Base-by-base conservation (phyloP, 495 filamentous ascomycete species). In the Penicillium turbatum region DNA sequence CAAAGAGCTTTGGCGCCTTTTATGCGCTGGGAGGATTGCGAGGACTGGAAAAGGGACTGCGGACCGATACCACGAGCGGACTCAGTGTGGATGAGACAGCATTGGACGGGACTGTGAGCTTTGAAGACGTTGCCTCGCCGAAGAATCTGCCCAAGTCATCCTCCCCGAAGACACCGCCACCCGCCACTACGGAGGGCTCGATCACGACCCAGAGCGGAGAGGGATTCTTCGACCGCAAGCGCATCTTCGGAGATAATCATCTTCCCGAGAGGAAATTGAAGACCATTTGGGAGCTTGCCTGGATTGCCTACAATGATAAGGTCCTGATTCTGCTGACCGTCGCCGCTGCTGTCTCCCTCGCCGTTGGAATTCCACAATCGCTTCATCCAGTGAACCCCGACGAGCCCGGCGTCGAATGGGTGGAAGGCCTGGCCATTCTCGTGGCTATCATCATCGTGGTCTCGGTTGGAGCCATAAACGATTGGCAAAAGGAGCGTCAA, bases 261-360 rank as follows among this genome's bases (percentile, higher is more conserved):
- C 69, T 95, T 10, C 89, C 89, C 0, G 82, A 82, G 55, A 81
- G 80, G 55, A 90, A 88, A 62, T 65, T 83, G 9, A 91, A 90
- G 60, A 81, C 77, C 26, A 83, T 93, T 43, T 82, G 85, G 57
- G 72, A 82, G 59, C 70, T 92, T 16, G 86, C 88, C 35, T 93
- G 88, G 88, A 85, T 88, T 61, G 87, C 88, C 3, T 89, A 87
- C 59, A 87, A 90, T 44, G 89, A 95, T 67, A 91, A 90, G 55
- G 86, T 93, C 17, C 69, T 93, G 13, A 86, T 92, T 43, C 70
- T 96, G 6, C 74, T 96, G 49, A 88, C 87, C 1, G 71, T 85
- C 40, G 90, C 91, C 4, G 92, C 90, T 6, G 74, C 83, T 26
- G 82, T 96, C 32, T 95, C 91, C 5, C 75, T 96, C n/a, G 88